phyloP scores from a whole-genome alignment of 352 stramenopile species.

The Poterioochromonas sp. region DNA sequence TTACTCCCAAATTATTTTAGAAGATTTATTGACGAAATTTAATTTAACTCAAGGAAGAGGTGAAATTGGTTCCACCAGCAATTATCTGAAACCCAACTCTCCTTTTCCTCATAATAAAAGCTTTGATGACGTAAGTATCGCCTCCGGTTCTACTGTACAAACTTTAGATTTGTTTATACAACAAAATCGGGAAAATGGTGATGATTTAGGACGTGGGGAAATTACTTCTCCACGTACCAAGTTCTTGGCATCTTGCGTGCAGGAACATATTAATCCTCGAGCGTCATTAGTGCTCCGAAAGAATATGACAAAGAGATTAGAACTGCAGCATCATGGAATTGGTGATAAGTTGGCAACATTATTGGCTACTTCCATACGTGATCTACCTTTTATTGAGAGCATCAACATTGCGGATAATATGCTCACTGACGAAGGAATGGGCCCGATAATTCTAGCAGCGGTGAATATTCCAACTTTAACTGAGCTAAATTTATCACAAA shows the following conservation, averaged over 20 bases:
- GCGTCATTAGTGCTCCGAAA: neutral
- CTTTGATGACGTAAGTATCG: no score
- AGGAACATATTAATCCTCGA: neutral
- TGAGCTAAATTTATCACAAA: slow-evolving; percentile 40
- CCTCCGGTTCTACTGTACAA: neutral
- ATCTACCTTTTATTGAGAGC: slow-evolving; percentile 34
- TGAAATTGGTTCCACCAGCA: no score
- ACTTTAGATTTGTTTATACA: neutral
- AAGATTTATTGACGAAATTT: neutral
- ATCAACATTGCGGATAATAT: slow-evolving; percentile 39
- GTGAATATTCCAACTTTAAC: neutral
- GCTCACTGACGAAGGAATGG: slow-evolving; percentile 35
- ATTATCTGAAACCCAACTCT: no score
- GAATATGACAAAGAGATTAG: slow-evolving; percentile 20
- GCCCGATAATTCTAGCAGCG: neutral
- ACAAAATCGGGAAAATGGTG: neutral
- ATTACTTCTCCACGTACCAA: neutral
- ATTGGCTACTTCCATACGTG: slow-evolving; percentile 16
- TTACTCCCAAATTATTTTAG: neutral
- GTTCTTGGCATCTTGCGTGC: neutral
- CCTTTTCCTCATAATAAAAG: no score
- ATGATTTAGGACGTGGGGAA: neutral
- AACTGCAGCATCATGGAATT: slow-evolving; percentile 28
- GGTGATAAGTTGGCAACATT: slow-evolving; percentile 10
- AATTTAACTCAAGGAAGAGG: no score